Conservation (phyloP, 2,329 filamentous ascomycete species). For the Zasmidium citrigriseum region DNA sequence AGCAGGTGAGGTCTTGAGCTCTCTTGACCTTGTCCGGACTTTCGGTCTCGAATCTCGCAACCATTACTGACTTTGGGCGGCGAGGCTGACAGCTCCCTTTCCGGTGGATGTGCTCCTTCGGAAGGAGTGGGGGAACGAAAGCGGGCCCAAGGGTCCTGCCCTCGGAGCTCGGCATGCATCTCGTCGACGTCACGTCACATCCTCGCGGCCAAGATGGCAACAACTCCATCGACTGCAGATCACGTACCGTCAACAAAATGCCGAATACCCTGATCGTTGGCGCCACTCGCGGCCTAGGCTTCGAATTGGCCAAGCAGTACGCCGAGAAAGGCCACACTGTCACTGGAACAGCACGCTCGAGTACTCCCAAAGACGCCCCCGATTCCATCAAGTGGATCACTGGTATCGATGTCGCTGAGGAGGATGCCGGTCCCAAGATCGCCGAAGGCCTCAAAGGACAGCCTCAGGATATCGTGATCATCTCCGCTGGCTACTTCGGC, state of each 20-base stretch:
- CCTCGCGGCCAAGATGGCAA: neutral
- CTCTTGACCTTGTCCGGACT: too few relatives aligned
- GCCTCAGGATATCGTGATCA: constrained; percentile 53
- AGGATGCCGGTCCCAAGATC: constrained; percentile 24
- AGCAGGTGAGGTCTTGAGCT: too few relatives aligned
- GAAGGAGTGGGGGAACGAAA: too few relatives aligned
- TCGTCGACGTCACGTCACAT: neutral
- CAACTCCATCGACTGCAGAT: neutral
- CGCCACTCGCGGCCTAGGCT: constrained; percentile 68
- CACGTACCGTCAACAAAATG: constrained; percentile 1
- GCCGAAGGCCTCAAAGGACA: constrained; percentile 25
- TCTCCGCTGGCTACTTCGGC: constrained; percentile 69
- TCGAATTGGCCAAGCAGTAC: constrained; percentile 62
- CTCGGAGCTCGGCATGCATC: too few relatives aligned
- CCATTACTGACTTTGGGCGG: too few relatives aligned
- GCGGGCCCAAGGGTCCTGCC: too few relatives aligned
- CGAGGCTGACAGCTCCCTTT: too few relatives aligned
- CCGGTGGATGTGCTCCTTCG: too few relatives aligned
- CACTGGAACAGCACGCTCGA: constrained; percentile 60
- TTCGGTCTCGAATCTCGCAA: too few relatives aligned
- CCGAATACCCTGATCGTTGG: constrained; percentile 63
- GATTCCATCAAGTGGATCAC: constrained; percentile 38
- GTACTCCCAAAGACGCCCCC: constrained; percentile 47
- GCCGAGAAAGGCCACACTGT: constrained; percentile 54
- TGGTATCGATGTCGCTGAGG: constrained; percentile 22